phyloP scores from a whole-genome alignment of 345 rosid species.

The Erucastrum elatum region DNA sequence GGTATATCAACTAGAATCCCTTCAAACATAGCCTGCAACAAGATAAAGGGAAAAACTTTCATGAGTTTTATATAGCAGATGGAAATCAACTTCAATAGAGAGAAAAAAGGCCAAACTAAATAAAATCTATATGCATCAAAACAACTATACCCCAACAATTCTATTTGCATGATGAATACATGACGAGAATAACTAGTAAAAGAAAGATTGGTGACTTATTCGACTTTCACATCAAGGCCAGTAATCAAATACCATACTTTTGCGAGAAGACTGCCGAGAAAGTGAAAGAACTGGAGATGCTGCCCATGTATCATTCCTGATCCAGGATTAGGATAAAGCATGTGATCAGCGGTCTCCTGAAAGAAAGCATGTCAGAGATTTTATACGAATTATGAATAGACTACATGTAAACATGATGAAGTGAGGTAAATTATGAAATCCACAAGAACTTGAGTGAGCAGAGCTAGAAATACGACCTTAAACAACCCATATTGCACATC shows the following conservation, averaged over 20 bases:
- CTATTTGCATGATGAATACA: background rate
- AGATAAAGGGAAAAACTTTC: conserved; percentile 6
- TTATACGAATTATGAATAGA: background rate
- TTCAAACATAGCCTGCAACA: conserved; percentile 95
- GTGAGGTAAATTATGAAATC: conserved; percentile 3
- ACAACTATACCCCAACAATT: background rate
- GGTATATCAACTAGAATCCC: conserved; percentile 99
- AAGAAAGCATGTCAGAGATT: conserved; percentile 31
- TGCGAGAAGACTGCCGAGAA: conserved; percentile 87
- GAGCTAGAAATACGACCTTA: conserved; percentile 53
- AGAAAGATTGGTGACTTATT: conserved; percentile 13
- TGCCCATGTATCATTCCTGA: conserved; percentile 95
- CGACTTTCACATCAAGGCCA: conserved; percentile 8
- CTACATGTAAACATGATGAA: conserved; percentile 18
- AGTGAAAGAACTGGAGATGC: conserved; percentile 94
- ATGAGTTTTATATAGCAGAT: conserved; percentile 18
- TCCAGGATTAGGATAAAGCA: conserved; percentile 98
- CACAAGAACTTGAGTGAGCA: background rate
- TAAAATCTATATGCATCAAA: background rate
- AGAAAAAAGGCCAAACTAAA: background rate
- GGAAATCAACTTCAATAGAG: conserved; percentile 1
- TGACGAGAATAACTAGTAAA: conserved; percentile 10
- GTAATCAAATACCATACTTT: conserved; percentile 52
- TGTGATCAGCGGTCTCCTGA: conserved; percentile 96
- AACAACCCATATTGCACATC: conserved; percentile 97